Percentiles rank a stretch among this genome's conserved stretches.
Conservation (phyloP, 2,329 filamentous ascomycete species). For the Emydomyces testavorans region DNA sequence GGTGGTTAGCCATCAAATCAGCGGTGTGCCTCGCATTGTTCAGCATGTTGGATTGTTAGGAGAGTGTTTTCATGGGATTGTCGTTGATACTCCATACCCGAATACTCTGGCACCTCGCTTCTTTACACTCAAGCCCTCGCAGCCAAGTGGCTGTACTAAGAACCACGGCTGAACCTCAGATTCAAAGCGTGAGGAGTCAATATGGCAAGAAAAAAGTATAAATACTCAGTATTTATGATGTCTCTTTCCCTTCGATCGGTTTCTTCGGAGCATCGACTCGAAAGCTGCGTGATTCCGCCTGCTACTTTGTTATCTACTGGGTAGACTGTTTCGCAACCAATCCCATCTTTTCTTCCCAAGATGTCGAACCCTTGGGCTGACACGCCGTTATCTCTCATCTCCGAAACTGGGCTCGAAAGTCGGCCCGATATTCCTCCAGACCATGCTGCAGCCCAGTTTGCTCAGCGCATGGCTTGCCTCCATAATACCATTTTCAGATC, state of each 20-base stretch:
- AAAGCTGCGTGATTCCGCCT: neutral
- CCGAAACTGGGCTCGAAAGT: conserved; percentile 9
- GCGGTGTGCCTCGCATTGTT: neutral
- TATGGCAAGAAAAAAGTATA: too few relatives aligned
- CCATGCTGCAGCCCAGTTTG: conserved; percentile 8
- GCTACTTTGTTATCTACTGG: too few relatives aligned
- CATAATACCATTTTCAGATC: conserved; percentile 33
- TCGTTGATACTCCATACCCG: too few relatives aligned
- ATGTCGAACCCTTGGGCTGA: conserved; percentile 14
- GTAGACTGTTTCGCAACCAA: too few relatives aligned
- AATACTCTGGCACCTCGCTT: too few relatives aligned
- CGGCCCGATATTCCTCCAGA: conserved; percentile 11
- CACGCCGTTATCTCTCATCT: conserved; percentile 11
- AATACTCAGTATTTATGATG: too few relatives aligned
- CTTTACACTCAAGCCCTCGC: neutral
- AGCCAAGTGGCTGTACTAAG: neutral
- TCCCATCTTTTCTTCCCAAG: neutral
- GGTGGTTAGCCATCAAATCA: neutral
- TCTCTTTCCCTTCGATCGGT: too few relatives aligned
- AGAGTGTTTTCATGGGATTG: too few relatives aligned
- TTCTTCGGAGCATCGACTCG: neutral
- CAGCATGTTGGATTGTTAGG: too few relatives aligned
- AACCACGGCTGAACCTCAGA: too few relatives aligned
- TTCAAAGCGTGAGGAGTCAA: too few relatives aligned
- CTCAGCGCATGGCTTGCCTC: conserved; percentile 24